These are phyloP conservation scores for slime mould (Dictyostelium discoideum) DNA, from an alignment of 78 protist genomes.

Conservation along the genomic window DNA sequence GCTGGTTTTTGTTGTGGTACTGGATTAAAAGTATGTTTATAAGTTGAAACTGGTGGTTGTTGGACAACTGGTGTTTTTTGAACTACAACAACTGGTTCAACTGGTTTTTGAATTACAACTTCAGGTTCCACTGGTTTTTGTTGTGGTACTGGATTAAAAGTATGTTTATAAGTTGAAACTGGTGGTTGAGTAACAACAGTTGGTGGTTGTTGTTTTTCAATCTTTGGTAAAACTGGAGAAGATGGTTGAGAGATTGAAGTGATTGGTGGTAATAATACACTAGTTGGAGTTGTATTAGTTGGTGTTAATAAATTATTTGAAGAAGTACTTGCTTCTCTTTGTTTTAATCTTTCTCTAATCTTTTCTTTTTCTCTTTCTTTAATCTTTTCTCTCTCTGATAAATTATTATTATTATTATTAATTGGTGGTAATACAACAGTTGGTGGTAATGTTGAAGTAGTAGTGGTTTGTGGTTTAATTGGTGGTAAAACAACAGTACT, in stretches of 20 bases:
- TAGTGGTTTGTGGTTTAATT: background rate
- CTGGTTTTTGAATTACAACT: background rate
- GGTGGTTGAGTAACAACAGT: background rate
- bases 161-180: background rate
- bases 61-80: background rate
- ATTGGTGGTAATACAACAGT: constrained; percentile 5
- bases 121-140: background rate
- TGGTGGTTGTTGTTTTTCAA: background rate
- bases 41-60: background rate
- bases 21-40: background rate
- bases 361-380: constrained; percentile 78
- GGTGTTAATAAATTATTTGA: background rate
- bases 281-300: background rate
- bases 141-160: constrained; percentile 10
- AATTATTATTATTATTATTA: background rate
- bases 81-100: background rate
- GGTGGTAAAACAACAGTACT: background rate
- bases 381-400: constrained; percentile 62
- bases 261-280: constrained; percentile 25
- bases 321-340: constrained; percentile 34
- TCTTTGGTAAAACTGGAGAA: background rate
- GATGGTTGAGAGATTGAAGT: constrained; percentile 14
- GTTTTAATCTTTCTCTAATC: constrained; percentile 63
- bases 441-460: background rate
- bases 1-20: constrained; percentile 24